phyloP scores from a whole-genome alignment of 2,329 filamentous ascomycete species.

The Phialophora verrucosa region DNA sequence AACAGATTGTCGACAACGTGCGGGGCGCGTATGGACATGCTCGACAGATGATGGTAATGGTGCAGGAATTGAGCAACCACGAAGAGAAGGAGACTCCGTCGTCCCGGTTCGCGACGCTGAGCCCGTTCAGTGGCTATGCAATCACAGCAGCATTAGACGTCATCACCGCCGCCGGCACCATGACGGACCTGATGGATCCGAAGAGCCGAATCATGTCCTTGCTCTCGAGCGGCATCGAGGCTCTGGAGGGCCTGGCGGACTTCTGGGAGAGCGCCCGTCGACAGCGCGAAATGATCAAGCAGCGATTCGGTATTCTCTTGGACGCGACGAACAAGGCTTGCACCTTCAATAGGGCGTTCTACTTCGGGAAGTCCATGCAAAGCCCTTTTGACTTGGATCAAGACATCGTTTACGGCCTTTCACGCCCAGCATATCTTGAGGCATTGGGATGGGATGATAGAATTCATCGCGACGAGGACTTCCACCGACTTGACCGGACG shows the following conservation, averaged over 20 bases:
- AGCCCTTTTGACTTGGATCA: conserved; percentile 49
- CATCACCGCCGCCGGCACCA: conserved; percentile 64
- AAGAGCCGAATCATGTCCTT: conserved; percentile 54
- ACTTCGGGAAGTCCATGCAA: conserved; percentile 49
- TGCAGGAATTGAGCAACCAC: conserved; percentile 32
- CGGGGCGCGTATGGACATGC: conserved; percentile 32
- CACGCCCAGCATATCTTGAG: conserved; percentile 41
- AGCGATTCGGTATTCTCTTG: conserved; percentile 54
- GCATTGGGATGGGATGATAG: conserved; percentile 41
- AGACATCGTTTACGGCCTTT: conserved; percentile 52
- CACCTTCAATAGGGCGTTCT: conserved; percentile 46
- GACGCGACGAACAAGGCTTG: conserved; percentile 46
- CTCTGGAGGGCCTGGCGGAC: conserved; percentile 61
- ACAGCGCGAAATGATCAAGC: conserved; percentile 58
- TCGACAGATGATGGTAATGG: conserved; percentile 26
- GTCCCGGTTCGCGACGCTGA: conserved; percentile 51
- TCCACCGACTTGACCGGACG: conserved; percentile 27
- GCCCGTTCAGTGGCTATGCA: conserved; percentile 67
- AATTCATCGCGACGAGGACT: conserved; percentile 26
- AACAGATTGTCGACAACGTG: conserved; percentile 22
- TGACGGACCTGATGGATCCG: conserved; percentile 56
- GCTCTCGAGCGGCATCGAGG: conserved; percentile 59
- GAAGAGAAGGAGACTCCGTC: conserved; percentile 19
- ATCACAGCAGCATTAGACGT: conserved; percentile 70
- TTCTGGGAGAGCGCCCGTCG: conserved; percentile 66